Percentiles rank a stretch among this genome's conserved stretches.
Conservation (phyloP, 1,139 yeast species). For the Pichia sp. region DNA sequence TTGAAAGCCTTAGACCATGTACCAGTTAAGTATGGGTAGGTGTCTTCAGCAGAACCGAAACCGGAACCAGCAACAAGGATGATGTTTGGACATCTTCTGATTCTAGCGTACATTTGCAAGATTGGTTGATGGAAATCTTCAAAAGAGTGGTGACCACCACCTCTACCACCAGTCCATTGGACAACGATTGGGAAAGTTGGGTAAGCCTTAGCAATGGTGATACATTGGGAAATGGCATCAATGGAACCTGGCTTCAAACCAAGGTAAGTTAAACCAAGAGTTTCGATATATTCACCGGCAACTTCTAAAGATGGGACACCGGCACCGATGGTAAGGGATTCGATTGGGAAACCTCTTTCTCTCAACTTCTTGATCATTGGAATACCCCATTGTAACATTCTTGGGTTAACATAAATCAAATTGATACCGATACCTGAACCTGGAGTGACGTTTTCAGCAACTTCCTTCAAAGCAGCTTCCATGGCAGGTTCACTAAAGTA, state of each 20-base stretch:
- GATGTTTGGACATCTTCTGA: conserved; percentile 89
- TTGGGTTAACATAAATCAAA: conserved; percentile 93
- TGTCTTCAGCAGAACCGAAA: conserved; percentile 94
- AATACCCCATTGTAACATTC: conserved; percentile 98
- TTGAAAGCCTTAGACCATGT: conserved; percentile 83
- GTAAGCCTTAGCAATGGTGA: conserved; percentile 91
- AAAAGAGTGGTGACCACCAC: conserved; percentile 99
- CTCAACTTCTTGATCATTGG: conserved; percentile 90
- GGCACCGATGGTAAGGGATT: conserved; percentile 96
- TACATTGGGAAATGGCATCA: conserved; percentile 85
- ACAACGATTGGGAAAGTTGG: conserved; percentile 94
- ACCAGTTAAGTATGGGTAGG: conserved; percentile 97
- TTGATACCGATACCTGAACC: conserved; percentile 92
- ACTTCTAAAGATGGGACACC: conserved; percentile 99
- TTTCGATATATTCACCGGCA: conserved; percentile 92
- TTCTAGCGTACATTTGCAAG: conserved; percentile 91
- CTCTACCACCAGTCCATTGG: conserved; percentile 99
- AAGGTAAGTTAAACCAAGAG: conserved; percentile 88
- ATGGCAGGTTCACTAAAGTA: conserved; percentile 73
- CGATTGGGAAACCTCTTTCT: conserved; percentile 91
- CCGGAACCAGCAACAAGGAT: conserved; percentile 97
- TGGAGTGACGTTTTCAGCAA: conserved; percentile 64
- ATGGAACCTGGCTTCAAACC: conserved; percentile 98
- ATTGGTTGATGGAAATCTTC: conserved; percentile 99
- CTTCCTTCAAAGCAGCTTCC: conserved; percentile 72